Percentiles rank a stretch among this genome's conserved stretches.
phyloP scores from a whole-genome alignment of 768 basidiomycete genomes.

The Psilocybe cyanescens region DNA sequence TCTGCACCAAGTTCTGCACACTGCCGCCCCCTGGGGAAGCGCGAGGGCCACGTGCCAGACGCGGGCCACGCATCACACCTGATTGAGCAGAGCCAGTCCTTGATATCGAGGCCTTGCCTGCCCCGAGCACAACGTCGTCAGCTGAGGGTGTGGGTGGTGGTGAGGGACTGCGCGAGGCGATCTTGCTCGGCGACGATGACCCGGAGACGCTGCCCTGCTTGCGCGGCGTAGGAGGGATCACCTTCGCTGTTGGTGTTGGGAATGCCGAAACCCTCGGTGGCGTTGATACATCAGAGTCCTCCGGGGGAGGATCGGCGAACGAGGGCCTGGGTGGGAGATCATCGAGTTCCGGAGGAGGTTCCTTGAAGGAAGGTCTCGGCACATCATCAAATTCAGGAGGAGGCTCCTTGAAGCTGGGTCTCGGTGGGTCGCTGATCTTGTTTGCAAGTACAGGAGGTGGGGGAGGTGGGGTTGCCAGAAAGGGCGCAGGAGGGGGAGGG shows the following conservation, averaged over 20 bases:
- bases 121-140: conserved; percentile 38
- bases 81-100: conserved; percentile 50
- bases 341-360: conserved; percentile 60
- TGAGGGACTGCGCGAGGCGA: conserved; percentile 47
- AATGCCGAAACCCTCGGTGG: conserved; percentile 29
- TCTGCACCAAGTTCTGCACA: conserved; percentile 61
- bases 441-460: conserved; percentile 27
- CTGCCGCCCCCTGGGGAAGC: conserved; percentile 43
- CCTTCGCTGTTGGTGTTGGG: conserved; percentile 42
- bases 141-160: conserved; percentile 31
- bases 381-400: conserved; percentile 52
- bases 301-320: conserved; percentile 66
- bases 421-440: conserved; percentile 24
- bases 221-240: conserved; percentile 58
- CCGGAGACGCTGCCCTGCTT: conserved; percentile 38
- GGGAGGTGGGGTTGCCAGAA: conserved; percentile 28
- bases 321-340: conserved; percentile 37
- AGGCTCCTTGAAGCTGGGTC: conserved; percentile 47
- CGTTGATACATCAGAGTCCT: conserved; percentile 51
- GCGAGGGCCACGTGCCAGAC: conserved; percentile 50
- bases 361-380: conserved; percentile 36
- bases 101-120: conserved; percentile 44
- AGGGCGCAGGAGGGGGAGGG: conserved; percentile 31
- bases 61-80: conserved; percentile 29
- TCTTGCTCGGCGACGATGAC: conserved; percentile 34